Base-by-base conservation (phyloP, 2,329 filamentous ascomycete genomes). In the Diplocarpon mali region DNA sequence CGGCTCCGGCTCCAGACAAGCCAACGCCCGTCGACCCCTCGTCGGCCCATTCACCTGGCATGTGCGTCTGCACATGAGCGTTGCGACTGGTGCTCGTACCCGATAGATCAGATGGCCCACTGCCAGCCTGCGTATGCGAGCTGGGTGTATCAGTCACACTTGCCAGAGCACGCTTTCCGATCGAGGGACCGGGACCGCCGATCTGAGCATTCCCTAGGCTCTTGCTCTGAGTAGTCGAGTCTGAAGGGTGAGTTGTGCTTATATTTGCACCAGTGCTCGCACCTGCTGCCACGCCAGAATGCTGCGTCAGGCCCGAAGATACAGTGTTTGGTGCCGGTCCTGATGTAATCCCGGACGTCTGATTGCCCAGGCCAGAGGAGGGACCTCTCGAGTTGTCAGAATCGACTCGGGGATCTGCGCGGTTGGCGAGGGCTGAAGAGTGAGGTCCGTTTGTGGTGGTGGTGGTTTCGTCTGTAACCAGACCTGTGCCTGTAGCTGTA, bases 361-460 rank as follows among this genome's bases (percentile, higher is more conserved):
- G 4, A 7, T 4, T 24, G 7, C 20, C 20, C 20, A 24, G 20
- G 20, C 20, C 7, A 24, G 20, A 24, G 20, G 20, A 9, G 29
- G 10, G 65, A 61, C 27, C 20, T 38, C 35, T 31, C 29, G 41
- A 55, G 12, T 36, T 42, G 11, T 75, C 68, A 28, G 67, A 70
- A 57, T 75, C 69, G 40, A 73, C 60, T 13, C 70, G 64, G 16
- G 71, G 70, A 52, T 75, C 72, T 13, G 59, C 55, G 32, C 69
- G 69, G 58, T 75, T 76, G 15, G 62, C 60, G 6, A 52, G 14
- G 20, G 44, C 44, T 5, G 53, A 48, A 17, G 44, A 32, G 34
- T 42, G 34, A 14, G 38, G 34, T 1, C 44, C 44, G 15, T 31
- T 39, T 11, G 46, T 38, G 31, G 35, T 40, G 12, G 32, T 31